Percentiles rank a stretch among this genome's conserved stretches.
Evolutionary conservation across 305 asterid species (phyloP).

Genomic region (Solanum hybrid): DNA sequence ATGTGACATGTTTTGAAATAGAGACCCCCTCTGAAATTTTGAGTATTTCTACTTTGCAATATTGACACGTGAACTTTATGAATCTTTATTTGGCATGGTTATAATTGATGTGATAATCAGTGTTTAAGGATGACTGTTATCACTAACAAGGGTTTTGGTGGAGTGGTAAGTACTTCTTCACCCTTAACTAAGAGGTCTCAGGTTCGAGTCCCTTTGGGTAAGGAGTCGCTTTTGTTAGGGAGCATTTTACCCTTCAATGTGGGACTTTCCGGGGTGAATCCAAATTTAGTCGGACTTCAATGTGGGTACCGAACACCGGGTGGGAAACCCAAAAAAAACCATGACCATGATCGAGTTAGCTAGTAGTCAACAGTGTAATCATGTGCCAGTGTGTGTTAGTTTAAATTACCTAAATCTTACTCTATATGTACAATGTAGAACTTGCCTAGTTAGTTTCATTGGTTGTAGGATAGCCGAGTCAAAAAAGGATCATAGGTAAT

Average conservation of each 20-base stretch:
- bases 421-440: not conserved
- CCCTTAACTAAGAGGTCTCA: too few species aligned
- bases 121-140: not conserved
- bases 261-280: too few species aligned
- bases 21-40: not conserved
- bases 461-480: not conserved
- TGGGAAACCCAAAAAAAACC: too few species aligned
- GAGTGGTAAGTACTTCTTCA: too few species aligned
- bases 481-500: not conserved
- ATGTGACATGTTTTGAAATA: not conserved
- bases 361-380: too few species aligned
- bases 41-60: not conserved
- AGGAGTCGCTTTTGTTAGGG: too few species aligned
- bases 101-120: not conserved
- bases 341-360: too few species aligned
- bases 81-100: not conserved
- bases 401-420: not conserved
- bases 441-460: not conserved
- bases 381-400: not conserved
- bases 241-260: too few species aligned
- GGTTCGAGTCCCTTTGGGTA: too few species aligned
- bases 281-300: too few species aligned
- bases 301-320: too few species aligned
- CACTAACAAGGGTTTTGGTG: too few species aligned
- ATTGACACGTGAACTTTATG: not conserved